Conservation (phyloP, 495 filamentous ascomycete genomes). For the Penicillium tannophilum region DNA sequence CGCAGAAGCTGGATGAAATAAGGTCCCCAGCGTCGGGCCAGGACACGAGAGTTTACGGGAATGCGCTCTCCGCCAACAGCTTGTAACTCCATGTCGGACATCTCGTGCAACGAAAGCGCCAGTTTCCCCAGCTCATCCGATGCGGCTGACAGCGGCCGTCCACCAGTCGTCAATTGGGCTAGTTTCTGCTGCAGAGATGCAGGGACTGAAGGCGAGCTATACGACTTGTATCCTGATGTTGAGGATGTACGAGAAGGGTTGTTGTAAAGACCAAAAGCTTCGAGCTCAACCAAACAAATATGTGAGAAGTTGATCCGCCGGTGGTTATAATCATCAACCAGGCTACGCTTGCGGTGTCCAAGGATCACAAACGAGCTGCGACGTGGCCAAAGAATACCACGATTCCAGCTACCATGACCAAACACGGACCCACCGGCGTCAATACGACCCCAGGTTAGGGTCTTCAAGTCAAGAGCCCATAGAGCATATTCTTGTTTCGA, state of each 20-base stretch:
- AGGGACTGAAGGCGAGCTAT: conserved; percentile 67
- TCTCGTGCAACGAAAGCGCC: conserved; percentile 73
- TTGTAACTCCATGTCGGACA: conserved; percentile 97
- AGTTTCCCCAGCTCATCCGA: conserved; percentile 85
- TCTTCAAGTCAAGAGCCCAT: conserved; percentile 89
- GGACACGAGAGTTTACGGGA: conserved; percentile 86
- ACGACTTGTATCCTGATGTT: conserved; percentile 77
- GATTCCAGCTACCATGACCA: conserved; percentile 94
- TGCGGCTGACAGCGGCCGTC: conserved; percentile 65
- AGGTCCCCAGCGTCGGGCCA: conserved; percentile 87
- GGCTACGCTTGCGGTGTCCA: conserved; percentile 84
- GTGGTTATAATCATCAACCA: conserved; percentile 99
- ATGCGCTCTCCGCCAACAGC: conserved; percentile 88
- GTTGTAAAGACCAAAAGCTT: conserved; percentile 95
- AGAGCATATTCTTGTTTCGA: conserved; percentile 98
- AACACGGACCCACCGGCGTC: conserved; percentile 95
- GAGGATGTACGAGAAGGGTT: conserved; percentile 79
- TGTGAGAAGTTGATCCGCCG: conserved; percentile 97
- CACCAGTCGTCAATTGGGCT: conserved; percentile 66
- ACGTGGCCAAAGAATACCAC: conserved; percentile 88
- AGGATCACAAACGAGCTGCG: conserved; percentile 94
- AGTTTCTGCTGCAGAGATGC: conserved; percentile 59
- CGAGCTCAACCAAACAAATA: conserved; percentile 92
- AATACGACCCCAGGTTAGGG: conserved; percentile 89
- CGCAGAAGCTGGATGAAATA: conserved; percentile 90